phyloP scores from a whole-genome alignment of 768 basidiomycete species.

The Vararia minispora region DNA sequence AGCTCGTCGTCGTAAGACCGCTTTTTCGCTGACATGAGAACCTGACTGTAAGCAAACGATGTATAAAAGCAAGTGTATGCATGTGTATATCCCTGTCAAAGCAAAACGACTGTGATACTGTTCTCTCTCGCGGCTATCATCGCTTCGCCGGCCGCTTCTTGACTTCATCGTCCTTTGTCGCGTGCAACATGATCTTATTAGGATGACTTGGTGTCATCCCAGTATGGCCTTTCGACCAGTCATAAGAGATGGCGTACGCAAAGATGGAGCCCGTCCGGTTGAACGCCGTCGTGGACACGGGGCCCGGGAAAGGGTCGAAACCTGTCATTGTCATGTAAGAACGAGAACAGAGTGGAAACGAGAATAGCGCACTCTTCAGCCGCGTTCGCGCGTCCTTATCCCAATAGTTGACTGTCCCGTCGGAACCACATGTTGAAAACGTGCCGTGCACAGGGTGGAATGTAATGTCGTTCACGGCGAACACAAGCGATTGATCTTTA shows the following conservation, averaged over 20 bases:
- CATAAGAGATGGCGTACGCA: conserved; percentile 87
- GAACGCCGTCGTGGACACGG: conserved; percentile 73
- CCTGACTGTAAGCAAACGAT: too few species aligned
- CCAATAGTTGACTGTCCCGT: conserved; percentile 89
- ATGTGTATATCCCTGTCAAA: too few species aligned
- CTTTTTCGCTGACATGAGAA: too few species aligned
- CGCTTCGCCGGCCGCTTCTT: conserved; percentile 41
- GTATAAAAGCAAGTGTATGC: too few species aligned
- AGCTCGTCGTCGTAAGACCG: too few species aligned
- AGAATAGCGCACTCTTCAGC: conserved; percentile 59
- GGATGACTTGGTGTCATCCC: conserved; percentile 64
- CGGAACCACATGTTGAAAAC: conserved; percentile 41
- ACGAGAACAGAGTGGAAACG: conserved; percentile 1
- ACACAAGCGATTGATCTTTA: conserved; percentile 36
- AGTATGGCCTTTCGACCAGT: conserved; percentile 88
- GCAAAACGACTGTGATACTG: too few species aligned
- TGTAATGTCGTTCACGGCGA: conserved; percentile 44
- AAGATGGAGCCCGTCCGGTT: conserved; percentile 84
- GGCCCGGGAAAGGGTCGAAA: conserved; percentile 64
- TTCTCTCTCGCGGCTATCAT: conserved; percentile 9
- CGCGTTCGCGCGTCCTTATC: conserved; percentile 89
- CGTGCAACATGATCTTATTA: conserved; percentile 78
- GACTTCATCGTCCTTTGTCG: conserved; percentile 81
- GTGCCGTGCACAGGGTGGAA: conserved; percentile 47
- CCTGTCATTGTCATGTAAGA: conserved; percentile 26